Evolutionary conservation across 345 rosid genomes (phyloP), one percentile per base, ranked within the genome.

Genomic region (Erucastrum elatum): DNA sequence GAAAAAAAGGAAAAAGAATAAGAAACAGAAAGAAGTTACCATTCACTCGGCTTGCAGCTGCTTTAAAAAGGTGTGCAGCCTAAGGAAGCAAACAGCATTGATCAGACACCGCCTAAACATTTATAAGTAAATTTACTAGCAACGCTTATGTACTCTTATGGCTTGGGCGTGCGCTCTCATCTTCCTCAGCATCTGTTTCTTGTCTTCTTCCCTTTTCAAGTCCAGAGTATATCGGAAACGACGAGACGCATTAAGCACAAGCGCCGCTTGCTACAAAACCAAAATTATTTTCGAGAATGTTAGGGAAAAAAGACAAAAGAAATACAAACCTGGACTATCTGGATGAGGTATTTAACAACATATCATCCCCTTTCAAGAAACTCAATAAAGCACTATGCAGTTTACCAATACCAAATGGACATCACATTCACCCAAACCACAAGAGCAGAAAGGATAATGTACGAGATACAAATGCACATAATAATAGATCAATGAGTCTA

Each of bases 221-320:
- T 95, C 97, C 82, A 95, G 84, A 56, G 99, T 95, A 82, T 95
- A 95, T 37, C 99, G 89, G 62, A 95, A 95, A 5, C 99, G 89
- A 66, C 99, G 93, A 70, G 98, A 95, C 74, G 99, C 99, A 66
- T 95, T 95, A 59, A 95, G 87, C 71, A 95, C 99, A 59, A 95
- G 90, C 1, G 97, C 97, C 7, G 99, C 99, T 93, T 87, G 98
- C 99, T 95, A 81, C 82, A 82, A 71, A 71, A 46, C 2, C 6
- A 33, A 79, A 35, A 34, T 31, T 16, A 21, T 21, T 21, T 21
- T 34, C 51, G 44, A n/a, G 6, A 72, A 33, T 35, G 51, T 55
- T 49, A 49, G 55, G 17, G 4, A 11, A 1, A n/a, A n/a, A 39
- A 9, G 10, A 10, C 4, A 41, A 58, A 10, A 53, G 44, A 63